Conservation (phyloP, 257 asterid genomes). For the Echites panduratus region DNA sequence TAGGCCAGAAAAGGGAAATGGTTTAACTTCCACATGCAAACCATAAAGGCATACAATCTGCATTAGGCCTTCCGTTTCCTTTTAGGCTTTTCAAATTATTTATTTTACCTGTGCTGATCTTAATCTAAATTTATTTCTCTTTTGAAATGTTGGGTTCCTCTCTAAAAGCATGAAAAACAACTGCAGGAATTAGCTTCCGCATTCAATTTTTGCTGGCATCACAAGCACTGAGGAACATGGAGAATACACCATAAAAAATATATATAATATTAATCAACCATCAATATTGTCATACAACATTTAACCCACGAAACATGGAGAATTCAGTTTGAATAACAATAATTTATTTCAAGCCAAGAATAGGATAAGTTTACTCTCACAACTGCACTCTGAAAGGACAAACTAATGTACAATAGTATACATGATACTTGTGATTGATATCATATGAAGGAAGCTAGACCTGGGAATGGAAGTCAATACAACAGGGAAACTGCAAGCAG, state of each 20-base stretch:
- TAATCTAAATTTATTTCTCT: background rate
- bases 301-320: background rate
- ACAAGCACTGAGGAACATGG: background rate
- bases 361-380: background rate
- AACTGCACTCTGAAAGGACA: background rate
- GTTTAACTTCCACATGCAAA: conserved; percentile 4
- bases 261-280: background rate
- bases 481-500: background rate
- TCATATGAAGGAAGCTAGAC: background rate
- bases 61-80: too few species aligned
- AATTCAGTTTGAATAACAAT: background rate
- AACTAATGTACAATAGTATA: background rate
- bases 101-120: background rate
- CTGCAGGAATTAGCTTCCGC: background rate
- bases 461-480: background rate
- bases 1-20: background rate
- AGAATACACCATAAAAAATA: too few species aligned
- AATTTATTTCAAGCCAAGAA: background rate
- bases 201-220: too few species aligned
- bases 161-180: too few species aligned
- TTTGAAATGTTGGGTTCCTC: too few species aligned
- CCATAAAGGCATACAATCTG: background rate
- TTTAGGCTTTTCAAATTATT: too few species aligned
- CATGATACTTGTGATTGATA: background rate
- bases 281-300: background rate